phyloP scores from a whole-genome alignment of 169 alveolate genomes.

The Plasmodium inui region DNA sequence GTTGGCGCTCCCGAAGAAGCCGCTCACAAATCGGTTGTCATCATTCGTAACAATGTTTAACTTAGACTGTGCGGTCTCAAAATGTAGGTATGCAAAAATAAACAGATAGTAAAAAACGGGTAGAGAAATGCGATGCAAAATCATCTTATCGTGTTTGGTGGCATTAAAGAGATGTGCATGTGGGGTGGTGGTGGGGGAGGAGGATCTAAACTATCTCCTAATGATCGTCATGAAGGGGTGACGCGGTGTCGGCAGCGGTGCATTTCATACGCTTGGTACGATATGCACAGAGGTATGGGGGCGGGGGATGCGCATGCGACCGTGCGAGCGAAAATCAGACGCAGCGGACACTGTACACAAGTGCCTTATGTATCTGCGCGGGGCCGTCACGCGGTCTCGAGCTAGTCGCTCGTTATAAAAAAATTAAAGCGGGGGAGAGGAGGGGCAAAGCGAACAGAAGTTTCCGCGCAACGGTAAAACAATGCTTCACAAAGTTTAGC shows the following conservation, averaged over 20 bases:
- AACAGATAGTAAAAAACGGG: constrained; percentile 3
- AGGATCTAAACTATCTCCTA: neutral
- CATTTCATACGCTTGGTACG: neutral
- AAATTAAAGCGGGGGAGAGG: neutral
- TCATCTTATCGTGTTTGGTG: neutral
- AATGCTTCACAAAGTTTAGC: neutral
- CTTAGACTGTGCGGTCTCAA: constrained; percentile 30
- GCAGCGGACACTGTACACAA: neutral
- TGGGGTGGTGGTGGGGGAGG: neutral
- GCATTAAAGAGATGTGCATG: neutral
- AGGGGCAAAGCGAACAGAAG: neutral
- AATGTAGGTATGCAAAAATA: constrained; percentile 21
- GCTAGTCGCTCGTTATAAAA: neutral
- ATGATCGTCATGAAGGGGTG: neutral
- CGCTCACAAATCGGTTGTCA: neutral
- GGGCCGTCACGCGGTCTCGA: neutral
- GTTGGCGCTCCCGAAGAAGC: neutral
- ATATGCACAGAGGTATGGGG: neutral
- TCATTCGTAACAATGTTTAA: constrained; percentile 4
- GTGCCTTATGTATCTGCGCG: neutral
- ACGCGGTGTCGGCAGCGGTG: neutral
- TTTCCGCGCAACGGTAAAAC: neutral
- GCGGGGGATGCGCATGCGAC: neutral
- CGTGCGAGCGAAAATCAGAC: neutral
- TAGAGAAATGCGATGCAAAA: neutral